A percentile compares a stretch with the other conserved stretches of the same genome.
phyloP scores from a whole-genome alignment of 306 rosid species.

The Acacia crassicarpa region DNA sequence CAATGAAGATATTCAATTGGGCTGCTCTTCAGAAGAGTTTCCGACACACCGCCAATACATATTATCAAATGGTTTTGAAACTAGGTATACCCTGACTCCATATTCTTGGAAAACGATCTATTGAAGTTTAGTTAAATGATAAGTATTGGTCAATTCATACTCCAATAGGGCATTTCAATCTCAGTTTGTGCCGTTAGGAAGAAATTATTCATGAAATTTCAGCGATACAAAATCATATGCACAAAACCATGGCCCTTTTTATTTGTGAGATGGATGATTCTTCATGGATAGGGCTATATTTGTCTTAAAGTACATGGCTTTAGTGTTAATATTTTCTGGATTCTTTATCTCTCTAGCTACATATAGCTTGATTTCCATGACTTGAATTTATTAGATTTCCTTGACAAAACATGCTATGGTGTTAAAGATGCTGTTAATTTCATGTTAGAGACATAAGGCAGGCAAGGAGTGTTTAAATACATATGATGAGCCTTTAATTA shows the following conservation, averaged over 20 bases:
- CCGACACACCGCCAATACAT: slow-evolving; percentile 55
- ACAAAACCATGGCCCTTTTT: not conserved
- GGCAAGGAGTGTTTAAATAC: too few relatives aligned
- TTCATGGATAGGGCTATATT: not conserved
- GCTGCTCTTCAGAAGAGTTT: slow-evolving; percentile 70
- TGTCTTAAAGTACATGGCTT: too few relatives aligned
- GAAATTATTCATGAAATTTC: slow-evolving; percentile 14
- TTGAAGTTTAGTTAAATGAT: slow-evolving; percentile 35
- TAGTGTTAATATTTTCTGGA: too few relatives aligned
- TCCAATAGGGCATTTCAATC: slow-evolving; percentile 16
- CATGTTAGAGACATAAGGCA: too few relatives aligned
- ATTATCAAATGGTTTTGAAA: slow-evolving; percentile 58
- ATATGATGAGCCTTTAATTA: too few relatives aligned
- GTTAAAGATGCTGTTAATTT: too few relatives aligned
- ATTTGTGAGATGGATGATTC: slow-evolving; percentile 21
- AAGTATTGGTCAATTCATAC: slow-evolving; percentile 23
- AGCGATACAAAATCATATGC: slow-evolving; percentile 2
- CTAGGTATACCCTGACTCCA: slow-evolving; percentile 57
- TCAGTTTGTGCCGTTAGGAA: slow-evolving; percentile 35
- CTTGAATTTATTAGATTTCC: too few relatives aligned
- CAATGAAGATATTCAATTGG: slow-evolving; percentile 76
- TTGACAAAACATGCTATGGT: too few relatives aligned
- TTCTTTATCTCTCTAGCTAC: too few relatives aligned
- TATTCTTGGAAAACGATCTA: slow-evolving; percentile 36
- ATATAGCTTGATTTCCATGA: too few relatives aligned